These are phyloP conservation scores for Solanum verrucosum DNA, from an alignment of 257 asterid genomes.

Conservation along the genomic window DNA sequence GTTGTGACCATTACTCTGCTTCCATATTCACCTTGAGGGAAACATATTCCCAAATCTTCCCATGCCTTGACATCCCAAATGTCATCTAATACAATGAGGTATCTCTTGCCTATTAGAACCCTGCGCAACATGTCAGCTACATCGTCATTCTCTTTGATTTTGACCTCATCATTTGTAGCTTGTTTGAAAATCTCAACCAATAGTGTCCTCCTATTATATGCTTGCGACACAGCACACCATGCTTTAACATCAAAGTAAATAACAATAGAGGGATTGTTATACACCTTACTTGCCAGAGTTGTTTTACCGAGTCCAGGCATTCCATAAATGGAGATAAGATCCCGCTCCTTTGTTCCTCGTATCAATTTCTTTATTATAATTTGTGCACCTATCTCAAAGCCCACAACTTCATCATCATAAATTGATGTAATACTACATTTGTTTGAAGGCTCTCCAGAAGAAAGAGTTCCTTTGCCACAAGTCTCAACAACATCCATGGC, in stretches of 20 bases:
- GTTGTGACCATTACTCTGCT: neutral
- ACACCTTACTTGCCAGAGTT: neutral
- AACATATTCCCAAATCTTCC: neutral
- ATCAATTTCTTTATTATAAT: neutral
- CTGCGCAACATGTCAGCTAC: neutral
- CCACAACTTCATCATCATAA: neutral
- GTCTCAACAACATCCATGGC: neutral
- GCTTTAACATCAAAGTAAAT: neutral
- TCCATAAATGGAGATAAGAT: neutral
- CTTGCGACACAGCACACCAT: neutral
- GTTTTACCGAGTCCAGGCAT: neutral
- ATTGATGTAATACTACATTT: neutral
- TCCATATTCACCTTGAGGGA: neutral
- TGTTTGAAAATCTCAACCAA: neutral
- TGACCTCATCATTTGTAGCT: fast-evolving
- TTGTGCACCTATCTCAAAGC: neutral
- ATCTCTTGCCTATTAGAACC: neutral
- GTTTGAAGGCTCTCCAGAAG: neutral
- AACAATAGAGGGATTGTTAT: neutral
- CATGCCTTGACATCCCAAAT: neutral
- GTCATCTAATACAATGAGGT: neutral
- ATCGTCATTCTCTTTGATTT: neutral
- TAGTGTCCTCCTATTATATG: neutral
- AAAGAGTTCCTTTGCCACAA: neutral
- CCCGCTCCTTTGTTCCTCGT: neutral